These are phyloP conservation scores for Pittosporum tobira DNA, from an alignment of 129 eudicot species.

Conservation along the genomic window DNA sequence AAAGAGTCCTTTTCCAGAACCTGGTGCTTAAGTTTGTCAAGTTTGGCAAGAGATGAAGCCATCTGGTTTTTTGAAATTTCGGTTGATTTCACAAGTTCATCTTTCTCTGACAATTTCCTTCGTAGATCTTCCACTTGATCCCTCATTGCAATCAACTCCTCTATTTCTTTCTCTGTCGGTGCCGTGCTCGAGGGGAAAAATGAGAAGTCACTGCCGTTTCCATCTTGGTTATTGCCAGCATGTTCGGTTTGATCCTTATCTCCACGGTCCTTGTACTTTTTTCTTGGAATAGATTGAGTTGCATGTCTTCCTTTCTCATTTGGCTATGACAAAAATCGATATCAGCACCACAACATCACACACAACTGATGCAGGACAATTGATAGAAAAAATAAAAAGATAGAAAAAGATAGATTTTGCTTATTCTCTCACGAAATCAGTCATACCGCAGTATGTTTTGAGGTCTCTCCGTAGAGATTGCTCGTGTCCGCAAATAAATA, in stretches of 20 bases:
- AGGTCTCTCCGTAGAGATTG: too few relatives aligned
- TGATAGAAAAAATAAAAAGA: too few relatives aligned
- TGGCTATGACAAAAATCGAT: conserved; percentile 34
- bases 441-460: too few relatives aligned
- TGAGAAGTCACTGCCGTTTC: conserved; percentile 36
- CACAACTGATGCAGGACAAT: too few relatives aligned
- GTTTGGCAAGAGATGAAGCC: conserved; percentile 32
- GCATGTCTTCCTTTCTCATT: conserved; percentile 52
- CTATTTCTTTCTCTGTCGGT: conserved; percentile 64
- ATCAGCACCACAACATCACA: conserved; percentile 4
- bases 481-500: too few relatives aligned
- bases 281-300: conserved; percentile 49
- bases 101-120: conserved; percentile 62
- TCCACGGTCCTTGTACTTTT: conserved; percentile 46
- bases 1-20: conserved; percentile 57
- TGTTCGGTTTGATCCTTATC: conserved; percentile 44
- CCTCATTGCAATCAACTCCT: conserved; percentile 43
- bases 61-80: conserved; percentile 51
- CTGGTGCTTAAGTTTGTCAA: conserved; percentile 50
- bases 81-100: conserved; percentile 64
- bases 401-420: too few relatives aligned
- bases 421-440: too few relatives aligned
- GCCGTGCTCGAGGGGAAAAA: conserved; percentile 37
- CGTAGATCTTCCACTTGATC: conserved; percentile 74
- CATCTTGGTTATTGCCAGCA: too few relatives aligned